Percentiles rank a stretch among this genome's conserved stretches.
phyloP scores from a whole-genome alignment of 2,329 filamentous ascomycete species.

The Lojkania enalia region DNA sequence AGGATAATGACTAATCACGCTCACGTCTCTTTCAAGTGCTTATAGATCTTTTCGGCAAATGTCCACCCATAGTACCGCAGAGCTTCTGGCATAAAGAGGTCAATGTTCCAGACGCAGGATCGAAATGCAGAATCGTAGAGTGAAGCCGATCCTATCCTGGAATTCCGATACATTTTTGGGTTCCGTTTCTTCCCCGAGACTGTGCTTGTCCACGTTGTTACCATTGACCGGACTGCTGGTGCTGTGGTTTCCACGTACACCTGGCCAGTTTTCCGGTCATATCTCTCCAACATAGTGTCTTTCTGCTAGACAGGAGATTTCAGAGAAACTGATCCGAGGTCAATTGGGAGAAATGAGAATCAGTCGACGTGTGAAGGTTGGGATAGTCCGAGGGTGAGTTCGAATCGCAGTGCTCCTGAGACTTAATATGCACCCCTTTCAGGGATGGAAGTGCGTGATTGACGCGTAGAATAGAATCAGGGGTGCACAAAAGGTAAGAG shows the following conservation, averaged over 20 bases:
- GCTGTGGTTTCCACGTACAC: constrained; percentile 6
- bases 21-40: constrained; percentile 8
- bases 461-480: no score
- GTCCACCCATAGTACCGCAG: constrained; percentile 2
- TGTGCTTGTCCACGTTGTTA: neutral
- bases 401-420: no score
- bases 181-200: constrained; percentile 1
- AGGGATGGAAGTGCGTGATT: no score
- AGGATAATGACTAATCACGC: no score
- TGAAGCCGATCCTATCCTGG: constrained; percentile 1
- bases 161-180: constrained; percentile 3
- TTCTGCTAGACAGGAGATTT: neutral
- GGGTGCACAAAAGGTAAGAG: no score
- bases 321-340: no score
- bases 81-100: constrained; percentile 7
- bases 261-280: constrained; percentile 1
- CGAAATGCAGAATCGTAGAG: constrained; percentile 7
- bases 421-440: no score
- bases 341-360: no score
- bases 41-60: constrained; percentile 1
- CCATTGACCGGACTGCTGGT: constrained; percentile 5
- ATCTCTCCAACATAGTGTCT: constrained; percentile 2
- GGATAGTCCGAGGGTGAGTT: no score
- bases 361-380: no score
- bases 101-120: constrained; percentile 8